Evolutionary conservation across 176 grass and related monocot species (phyloP), one percentile per base, ranked within the genome.

Genomic region (Juncus inflexus): DNA sequence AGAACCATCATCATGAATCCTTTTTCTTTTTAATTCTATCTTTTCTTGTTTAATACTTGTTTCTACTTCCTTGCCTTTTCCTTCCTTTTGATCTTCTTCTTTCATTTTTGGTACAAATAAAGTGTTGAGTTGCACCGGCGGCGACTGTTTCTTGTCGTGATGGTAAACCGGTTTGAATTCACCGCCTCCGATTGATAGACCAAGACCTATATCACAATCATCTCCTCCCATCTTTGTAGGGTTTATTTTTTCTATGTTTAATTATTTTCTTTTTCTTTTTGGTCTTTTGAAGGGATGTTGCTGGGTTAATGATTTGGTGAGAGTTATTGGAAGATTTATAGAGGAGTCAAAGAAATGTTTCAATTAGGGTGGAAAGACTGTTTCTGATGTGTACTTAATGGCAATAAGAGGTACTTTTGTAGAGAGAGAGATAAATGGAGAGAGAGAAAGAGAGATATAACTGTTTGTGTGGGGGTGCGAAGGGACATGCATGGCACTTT

Each of bases 201-300:
- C 77, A 55, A 95, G 90, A 69, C 79, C 81, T 55, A 81, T 35
- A 14, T 81, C 72, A 5, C 66, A 47, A 53, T 69, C 63, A 50
- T 86, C 79, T 9, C 63, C 62, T 42, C 80, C 86, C 86, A 82
- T 86, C 67, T 36, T 4, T 37, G 49, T 65, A 19, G 55, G 49
- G 57, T 45, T 52, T 5, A 10, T 5, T 6, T 47, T 9, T 47
- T 47, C 9, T 55, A 71, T 71, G 4, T 47, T 69, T 50, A 12
- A 12, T 67, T 13, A 2, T 8, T 28, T 28, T 28, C 19, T 50
- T 50, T 1, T 66, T 12, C 51, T 14, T 68, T 65, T 47, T 9
- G 54, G 35, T 15, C 54, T 51, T 58, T 42, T 70, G 67, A 41
- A 58, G 38, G 16, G n/a, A 10, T 6, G 14, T 59, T 71, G 55